phyloP scores from a whole-genome alignment of 345 rosid genomes.

The Mercurialis annua region DNA sequence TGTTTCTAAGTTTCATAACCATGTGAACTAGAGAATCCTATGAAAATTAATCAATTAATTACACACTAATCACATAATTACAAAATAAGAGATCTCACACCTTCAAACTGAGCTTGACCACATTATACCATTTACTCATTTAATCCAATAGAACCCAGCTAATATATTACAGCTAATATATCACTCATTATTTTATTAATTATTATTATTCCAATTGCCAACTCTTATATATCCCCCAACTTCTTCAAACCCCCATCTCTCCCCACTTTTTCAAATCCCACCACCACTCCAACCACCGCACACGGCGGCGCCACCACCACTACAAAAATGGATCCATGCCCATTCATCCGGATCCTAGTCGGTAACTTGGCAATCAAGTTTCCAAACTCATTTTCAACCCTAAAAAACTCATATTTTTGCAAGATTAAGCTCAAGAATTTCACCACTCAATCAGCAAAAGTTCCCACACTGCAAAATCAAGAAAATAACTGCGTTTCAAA shows the following conservation, averaged over 20 bases:
- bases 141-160: slow-evolving; percentile 35
- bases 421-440: slow-evolving; percentile 57
- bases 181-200: not conserved
- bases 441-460: slow-evolving; percentile 40
- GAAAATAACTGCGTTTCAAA: slow-evolving; percentile 11
- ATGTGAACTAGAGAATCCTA: not conserved
- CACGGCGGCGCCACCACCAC: not conserved
- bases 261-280: not conserved
- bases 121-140: not conserved
- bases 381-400: slow-evolving; percentile 33
- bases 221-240: slow-evolving; percentile 1
- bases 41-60: no score
- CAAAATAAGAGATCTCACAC: slow-evolving; percentile 3
- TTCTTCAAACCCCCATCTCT: not conserved
- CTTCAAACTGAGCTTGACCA: not conserved
- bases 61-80: not conserved
- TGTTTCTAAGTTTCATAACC: not conserved
- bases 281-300: not conserved
- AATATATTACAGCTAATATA: slow-evolving; percentile 47
- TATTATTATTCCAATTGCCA: not conserved
- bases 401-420: slow-evolving; percentile 41
- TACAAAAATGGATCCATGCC: slow-evolving; percentile 86
- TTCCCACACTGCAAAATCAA: slow-evolving; percentile 31
- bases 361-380: slow-evolving; percentile 71
- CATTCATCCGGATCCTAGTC: slow-evolving; percentile 71